Percentiles rank a stretch among this genome's conserved stretches.
These are phyloP conservation scores for Ogataea corticis DNA, from an alignment of 805 yeast species.

Conservation along the genomic window DNA sequence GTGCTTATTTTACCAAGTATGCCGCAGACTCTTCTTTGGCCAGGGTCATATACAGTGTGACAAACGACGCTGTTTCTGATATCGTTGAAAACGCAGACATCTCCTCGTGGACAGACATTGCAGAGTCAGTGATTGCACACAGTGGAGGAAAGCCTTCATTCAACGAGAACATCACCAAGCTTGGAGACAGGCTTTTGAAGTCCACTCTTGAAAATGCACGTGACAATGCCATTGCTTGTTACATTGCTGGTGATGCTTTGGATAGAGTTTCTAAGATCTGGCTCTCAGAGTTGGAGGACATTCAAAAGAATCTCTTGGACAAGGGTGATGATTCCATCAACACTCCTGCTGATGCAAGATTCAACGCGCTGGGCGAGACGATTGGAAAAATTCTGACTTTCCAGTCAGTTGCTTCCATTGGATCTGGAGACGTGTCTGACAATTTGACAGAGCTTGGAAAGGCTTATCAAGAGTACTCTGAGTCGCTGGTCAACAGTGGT, in stretches of 20 bases:
- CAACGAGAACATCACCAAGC: conserved; percentile 53
- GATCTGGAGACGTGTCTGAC: conserved; percentile 40
- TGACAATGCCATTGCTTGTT: conserved; percentile 74
- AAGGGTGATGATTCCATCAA: conserved; percentile 44
- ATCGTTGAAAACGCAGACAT: conserved; percentile 77
- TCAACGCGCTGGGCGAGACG: conserved; percentile 75
- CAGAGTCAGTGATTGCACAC: conserved; percentile 65
- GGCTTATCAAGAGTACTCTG: conserved; percentile 79
- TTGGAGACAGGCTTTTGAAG: conserved; percentile 75
- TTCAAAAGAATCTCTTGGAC: conserved; percentile 46
- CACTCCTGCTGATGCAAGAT: conserved; percentile 81
- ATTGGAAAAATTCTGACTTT: conserved; percentile 83
- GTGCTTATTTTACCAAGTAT: conserved; percentile 65
- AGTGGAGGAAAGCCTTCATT: conserved; percentile 47
- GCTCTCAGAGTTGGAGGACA: conserved; percentile 64
- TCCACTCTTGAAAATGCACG: conserved; percentile 47
- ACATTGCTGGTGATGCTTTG: conserved; percentile 76
- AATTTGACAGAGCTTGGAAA: conserved; percentile 52
- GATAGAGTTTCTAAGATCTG: conserved; percentile 80
- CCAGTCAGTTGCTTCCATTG: conserved; percentile 45
- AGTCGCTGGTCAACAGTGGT: conserved; percentile 77
- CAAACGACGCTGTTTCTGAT: conserved; percentile 58
- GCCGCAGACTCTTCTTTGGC: conserved; percentile 57
- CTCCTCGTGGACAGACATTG: conserved; percentile 78
- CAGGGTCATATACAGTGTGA: conserved; percentile 69